Evolutionary conservation across 1,284 basidiomycete species (phyloP).

Genomic region (Heterobasidion irregulare): DNA sequence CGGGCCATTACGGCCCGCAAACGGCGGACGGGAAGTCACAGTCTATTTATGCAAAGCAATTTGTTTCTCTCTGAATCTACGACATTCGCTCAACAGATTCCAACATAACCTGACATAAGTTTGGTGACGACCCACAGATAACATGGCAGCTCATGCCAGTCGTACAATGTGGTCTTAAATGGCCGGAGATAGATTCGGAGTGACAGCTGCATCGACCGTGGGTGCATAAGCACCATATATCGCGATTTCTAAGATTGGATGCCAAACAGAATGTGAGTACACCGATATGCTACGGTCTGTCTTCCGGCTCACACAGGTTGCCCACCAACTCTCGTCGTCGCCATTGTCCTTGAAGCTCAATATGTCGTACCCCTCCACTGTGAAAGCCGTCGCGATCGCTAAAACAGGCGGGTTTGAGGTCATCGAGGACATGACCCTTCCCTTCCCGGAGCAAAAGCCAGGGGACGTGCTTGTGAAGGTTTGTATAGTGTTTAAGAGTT

Average conservation of each 20-base stretch:
- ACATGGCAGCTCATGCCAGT: no score
- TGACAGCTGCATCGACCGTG: no score
- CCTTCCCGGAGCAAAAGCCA: slow-evolving; percentile 54
- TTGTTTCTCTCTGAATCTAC: no score
- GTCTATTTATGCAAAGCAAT: no score
- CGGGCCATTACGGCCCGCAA: no score
- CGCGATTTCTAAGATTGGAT: neutral
- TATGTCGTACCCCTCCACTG: slow-evolving; percentile 45
- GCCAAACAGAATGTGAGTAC: neutral
- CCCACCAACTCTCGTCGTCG: slow-evolving; percentile 20
- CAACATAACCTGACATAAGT: no score
- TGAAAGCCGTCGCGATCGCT: slow-evolving; percentile 53
- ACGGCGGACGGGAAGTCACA: no score
- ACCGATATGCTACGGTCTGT: neutral
- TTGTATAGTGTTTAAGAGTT: slow-evolving; percentile 4
- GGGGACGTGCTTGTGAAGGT: slow-evolving; percentile 80
- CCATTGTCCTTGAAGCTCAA: slow-evolving; percentile 15
- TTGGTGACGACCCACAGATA: no score
- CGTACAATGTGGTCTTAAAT: no score
- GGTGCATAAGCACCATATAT: neutral
- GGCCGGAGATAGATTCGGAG: no score
- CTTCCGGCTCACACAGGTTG: neutral
- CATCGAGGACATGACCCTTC: slow-evolving; percentile 54
- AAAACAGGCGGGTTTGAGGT: slow-evolving; percentile 74
- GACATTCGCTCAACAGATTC: no score